Evolutionary conservation across 441 rosid genomes (phyloP).

Genomic region (Jatropha podagrica): DNA sequence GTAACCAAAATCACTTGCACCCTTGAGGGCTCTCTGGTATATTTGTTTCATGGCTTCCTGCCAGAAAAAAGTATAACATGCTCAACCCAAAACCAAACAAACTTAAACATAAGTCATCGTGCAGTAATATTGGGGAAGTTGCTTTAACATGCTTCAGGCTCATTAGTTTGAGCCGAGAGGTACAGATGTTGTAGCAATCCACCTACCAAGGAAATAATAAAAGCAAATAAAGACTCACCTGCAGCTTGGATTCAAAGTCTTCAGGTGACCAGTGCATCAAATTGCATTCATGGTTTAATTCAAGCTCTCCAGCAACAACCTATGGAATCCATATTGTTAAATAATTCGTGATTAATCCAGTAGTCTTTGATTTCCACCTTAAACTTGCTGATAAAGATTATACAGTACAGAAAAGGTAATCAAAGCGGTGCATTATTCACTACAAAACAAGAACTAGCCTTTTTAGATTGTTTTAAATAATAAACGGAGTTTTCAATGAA

Average conservation of each 20-base stretch:
- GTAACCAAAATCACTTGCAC: slow-evolving; percentile 90
- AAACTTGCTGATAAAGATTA: not conserved
- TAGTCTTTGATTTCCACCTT: slow-evolving; percentile 10
- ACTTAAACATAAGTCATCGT: not conserved
- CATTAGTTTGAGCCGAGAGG: not conserved
- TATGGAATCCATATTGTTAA: slow-evolving; percentile 24
- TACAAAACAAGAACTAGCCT: not conserved
- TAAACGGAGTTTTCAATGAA: not conserved
- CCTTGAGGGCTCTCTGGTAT: slow-evolving; percentile 87
- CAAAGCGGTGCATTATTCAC: not conserved
- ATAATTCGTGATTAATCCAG: slow-evolving; percentile 5
- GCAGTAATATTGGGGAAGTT: not conserved
- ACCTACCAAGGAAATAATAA: not conserved
- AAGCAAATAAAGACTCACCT: slow-evolving; percentile 42
- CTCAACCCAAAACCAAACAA: too few relatives aligned
- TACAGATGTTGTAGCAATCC: not conserved
- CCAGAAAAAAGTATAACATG: slow-evolving; percentile 25
- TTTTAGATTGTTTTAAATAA: not conserved
- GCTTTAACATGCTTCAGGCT: not conserved
- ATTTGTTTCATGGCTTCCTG: slow-evolving; percentile 99
- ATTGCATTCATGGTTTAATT: slow-evolving; percentile 84
- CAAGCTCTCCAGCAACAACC: slow-evolving; percentile 99
- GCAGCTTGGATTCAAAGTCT: slow-evolving; percentile 95
- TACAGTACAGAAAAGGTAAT: not conserved
- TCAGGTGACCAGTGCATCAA: slow-evolving; percentile 96